Evolutionary conservation across 208 protist genomes (phyloP).

Genomic region (Trypanosoma lewisi): DNA sequence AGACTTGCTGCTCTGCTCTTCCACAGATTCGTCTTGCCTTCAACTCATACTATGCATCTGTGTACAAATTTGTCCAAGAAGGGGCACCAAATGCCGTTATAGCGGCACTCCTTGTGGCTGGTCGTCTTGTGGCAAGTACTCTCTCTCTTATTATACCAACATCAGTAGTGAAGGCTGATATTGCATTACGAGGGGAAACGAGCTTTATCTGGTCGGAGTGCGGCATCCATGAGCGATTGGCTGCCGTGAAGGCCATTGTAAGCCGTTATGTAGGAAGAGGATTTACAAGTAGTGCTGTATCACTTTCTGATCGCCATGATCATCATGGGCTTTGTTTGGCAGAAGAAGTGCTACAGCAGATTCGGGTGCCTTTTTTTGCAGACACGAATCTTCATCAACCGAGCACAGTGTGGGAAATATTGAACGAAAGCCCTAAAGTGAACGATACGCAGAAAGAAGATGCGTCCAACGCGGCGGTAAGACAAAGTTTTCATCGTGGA

Average conservation of each 20-base stretch:
- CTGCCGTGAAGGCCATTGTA: slow-evolving; percentile 10
- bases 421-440: slow-evolving; percentile 19
- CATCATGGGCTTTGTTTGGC: slow-evolving; percentile 34
- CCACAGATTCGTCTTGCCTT: slow-evolving; percentile 3
- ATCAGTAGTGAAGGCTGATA: neutral
- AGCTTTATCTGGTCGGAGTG: neutral
- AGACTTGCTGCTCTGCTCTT: slow-evolving; percentile 9
- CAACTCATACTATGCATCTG: neutral
- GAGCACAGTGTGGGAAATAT: slow-evolving; percentile 42
- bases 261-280: slow-evolving; percentile 9
- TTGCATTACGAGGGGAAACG: neutral
- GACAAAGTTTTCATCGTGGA: slow-evolving; percentile 9
- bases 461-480: neutral
- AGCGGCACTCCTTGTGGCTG: slow-evolving; percentile 8
- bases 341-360: slow-evolving; percentile 47
- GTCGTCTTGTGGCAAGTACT: slow-evolving; percentile 6
- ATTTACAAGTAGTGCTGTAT: slow-evolving; percentile 9
- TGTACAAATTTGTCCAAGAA: neutral
- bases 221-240: neutral
- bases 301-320: slow-evolving; percentile 17
- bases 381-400: slow-evolving; percentile 42
- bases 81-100: slow-evolving; percentile 4
- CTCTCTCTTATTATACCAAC: slow-evolving; percentile 15
- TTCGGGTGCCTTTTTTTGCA: slow-evolving; percentile 58
- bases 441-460: slow-evolving; percentile 11